phyloP scores from a whole-genome alignment of 208 protist genomes.

The Acanthamoeba polyphaga region DNA sequence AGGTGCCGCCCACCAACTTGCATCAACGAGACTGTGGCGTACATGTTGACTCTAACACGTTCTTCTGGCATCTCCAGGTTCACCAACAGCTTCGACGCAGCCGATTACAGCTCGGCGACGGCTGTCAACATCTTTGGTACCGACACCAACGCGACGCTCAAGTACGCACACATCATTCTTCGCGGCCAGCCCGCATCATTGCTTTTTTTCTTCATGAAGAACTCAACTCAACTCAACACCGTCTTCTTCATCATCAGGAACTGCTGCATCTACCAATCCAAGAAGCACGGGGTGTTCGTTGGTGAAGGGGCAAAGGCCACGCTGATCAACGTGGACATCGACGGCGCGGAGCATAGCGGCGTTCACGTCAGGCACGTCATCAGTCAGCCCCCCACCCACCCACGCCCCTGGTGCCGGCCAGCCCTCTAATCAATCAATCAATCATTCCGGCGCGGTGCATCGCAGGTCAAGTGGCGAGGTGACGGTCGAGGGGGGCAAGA shows the following conservation, averaged over 20 bases:
- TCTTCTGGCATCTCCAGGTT: too few species aligned
- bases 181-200: background rate
- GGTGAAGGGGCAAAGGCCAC: slow-evolving; percentile 2
- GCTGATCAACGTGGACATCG: background rate
- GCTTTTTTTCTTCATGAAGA: background rate
- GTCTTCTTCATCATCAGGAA: background rate
- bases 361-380: background rate
- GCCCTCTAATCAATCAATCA: too few species aligned
- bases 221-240: background rate
- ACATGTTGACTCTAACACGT: too few species aligned
- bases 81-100: background rate
- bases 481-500: background rate
- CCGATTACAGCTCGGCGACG: background rate
- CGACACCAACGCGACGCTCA: background rate
- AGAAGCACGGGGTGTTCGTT: slow-evolving; percentile 43
- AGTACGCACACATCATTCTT: background rate
- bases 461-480: background rate
- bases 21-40: too few species aligned
- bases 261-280: background rate
- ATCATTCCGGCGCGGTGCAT: too few species aligned
- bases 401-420: background rate
- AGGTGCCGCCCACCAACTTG: background rate
- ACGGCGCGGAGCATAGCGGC: slow-evolving; percentile 3
- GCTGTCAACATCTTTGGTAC: slow-evolving; percentile 1
- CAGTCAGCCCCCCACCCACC: background rate